Conservation (phyloP, 768 basidiomycete species). For the Xerocomus spinulosus region DNA sequence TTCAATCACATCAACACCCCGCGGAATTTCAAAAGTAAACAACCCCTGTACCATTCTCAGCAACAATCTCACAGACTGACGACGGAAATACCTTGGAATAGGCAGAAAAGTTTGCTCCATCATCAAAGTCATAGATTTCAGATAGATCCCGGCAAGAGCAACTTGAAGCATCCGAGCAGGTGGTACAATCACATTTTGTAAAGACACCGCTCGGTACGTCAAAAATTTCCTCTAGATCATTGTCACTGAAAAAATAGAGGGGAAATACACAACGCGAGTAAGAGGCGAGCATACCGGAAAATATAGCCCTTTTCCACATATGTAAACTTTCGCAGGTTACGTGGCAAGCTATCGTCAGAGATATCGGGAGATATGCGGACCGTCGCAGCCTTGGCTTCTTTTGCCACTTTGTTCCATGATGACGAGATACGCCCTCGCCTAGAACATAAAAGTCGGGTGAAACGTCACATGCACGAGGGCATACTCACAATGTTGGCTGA, state of each 20-base stretch:
- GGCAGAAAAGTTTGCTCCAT: constrained; percentile 31
- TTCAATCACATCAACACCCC: constrained; percentile 54
- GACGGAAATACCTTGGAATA: constrained; percentile 36
- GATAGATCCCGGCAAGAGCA: constrained; percentile 51
- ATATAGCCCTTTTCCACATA: constrained; percentile 53
- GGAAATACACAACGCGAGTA: constrained; percentile 4
- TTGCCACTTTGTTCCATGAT: constrained; percentile 30
- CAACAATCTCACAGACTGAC: background rate
- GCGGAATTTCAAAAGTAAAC: constrained; percentile 40
- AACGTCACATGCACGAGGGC: background rate
- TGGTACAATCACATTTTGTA: constrained; percentile 41
- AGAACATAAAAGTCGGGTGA: constrained; percentile 1
- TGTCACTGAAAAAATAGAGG: constrained; percentile 12
- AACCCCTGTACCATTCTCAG: constrained; percentile 38
- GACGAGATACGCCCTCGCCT: constrained; percentile 27
- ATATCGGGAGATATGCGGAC: constrained; percentile 34
- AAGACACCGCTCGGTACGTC: constrained; percentile 33
- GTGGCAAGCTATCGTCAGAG: constrained; percentile 38
- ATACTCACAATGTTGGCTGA: constrained; percentile 22
- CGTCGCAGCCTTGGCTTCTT: constrained; percentile 25
- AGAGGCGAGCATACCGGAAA: constrained; percentile 35
- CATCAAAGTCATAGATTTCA: constrained; percentile 30
- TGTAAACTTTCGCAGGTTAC: constrained; percentile 38
- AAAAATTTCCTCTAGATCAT: constrained; percentile 15
- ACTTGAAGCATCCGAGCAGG: constrained; percentile 29